Conservation (phyloP, 2,329 filamentous ascomycete genomes). For the Botrytis medusae region DNA sequence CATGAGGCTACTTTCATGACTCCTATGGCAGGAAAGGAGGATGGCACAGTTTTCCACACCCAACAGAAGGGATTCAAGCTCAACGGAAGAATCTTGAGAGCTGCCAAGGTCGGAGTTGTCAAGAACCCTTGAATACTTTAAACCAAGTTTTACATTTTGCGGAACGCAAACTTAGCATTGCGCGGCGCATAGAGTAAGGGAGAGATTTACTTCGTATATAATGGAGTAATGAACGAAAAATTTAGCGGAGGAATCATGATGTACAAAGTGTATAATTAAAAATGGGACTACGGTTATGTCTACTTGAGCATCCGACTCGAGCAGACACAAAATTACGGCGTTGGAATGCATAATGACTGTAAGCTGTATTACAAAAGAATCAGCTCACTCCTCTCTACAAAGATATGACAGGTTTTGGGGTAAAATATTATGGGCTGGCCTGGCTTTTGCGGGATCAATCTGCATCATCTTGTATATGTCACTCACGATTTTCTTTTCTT, state of each 20-base stretch:
- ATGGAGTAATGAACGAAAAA: not conserved
- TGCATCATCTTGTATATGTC: constrained; percentile 21
- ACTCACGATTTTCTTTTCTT: constrained; percentile 14
- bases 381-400: constrained; percentile 23
- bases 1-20: constrained; percentile 97
- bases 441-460: constrained; percentile 7
- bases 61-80: constrained; percentile 96
- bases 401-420: constrained; percentile 17
- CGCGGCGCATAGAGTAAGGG: not conserved
- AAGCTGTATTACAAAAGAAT: constrained; percentile 18
- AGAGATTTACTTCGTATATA: not conserved
- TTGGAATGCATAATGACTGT: constrained; percentile 24
- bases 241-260: constrained; percentile 6
- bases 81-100: constrained; percentile 84
- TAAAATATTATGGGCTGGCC: constrained; percentile 12
- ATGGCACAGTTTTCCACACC: constrained; percentile 85
- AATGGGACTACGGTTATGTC: constrained; percentile 14
- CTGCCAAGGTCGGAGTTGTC: constrained; percentile 94
- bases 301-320: constrained; percentile 19
- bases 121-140: constrained; percentile 59
- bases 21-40: constrained; percentile 81
- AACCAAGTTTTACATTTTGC: not conserved
- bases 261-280: constrained; percentile 24
- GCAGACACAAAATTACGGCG: constrained; percentile 12
- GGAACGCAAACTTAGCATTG: constrained; percentile 3